Evolutionary conservation across 495 filamentous ascomycete species (phyloP).

Genomic region (Penicillium angulare): DNA sequence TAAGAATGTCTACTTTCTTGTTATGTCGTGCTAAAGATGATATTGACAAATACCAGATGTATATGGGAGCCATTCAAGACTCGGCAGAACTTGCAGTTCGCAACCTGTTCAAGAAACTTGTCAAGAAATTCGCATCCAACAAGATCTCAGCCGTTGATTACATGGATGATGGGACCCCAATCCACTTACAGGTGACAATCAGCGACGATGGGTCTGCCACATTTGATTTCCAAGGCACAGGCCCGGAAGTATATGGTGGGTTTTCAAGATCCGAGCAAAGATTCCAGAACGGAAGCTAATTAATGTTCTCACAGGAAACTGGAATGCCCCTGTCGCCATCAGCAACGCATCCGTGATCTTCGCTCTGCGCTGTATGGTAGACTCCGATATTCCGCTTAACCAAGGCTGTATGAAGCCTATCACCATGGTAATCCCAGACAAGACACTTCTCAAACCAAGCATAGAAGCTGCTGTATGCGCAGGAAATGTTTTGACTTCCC

Average conservation of each 20-base stretch:
- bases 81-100: constrained; percentile 80
- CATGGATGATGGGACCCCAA: constrained; percentile 90
- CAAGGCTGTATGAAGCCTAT: constrained; percentile 89
- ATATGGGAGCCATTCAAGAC: constrained; percentile 87
- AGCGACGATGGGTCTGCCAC: constrained; percentile 77
- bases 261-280: too few relatives aligned
- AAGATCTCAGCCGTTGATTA: constrained; percentile 76
- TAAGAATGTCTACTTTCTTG: too few relatives aligned
- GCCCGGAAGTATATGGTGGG: constrained; percentile 83
- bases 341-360: too few relatives aligned
- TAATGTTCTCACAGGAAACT: too few relatives aligned
- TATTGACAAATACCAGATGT: too few relatives aligned
- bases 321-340: too few relatives aligned
- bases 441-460: constrained; percentile 77
- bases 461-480: constrained; percentile 82
- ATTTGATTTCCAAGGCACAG: constrained; percentile 83
- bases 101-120: constrained; percentile 70
- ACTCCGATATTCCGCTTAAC: constrained; percentile 88
- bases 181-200: constrained; percentile 76
- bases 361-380: constrained; percentile 81
- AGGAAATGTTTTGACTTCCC: constrained; percentile 69
- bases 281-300: too few relatives aligned
- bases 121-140: constrained; percentile 64
- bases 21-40: too few relatives aligned
- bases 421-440: constrained; percentile 71